These are phyloP conservation scores for Takashimella koratensis DNA, from an alignment of 1,284 basidiomycete species.

Conservation along the genomic window DNA sequence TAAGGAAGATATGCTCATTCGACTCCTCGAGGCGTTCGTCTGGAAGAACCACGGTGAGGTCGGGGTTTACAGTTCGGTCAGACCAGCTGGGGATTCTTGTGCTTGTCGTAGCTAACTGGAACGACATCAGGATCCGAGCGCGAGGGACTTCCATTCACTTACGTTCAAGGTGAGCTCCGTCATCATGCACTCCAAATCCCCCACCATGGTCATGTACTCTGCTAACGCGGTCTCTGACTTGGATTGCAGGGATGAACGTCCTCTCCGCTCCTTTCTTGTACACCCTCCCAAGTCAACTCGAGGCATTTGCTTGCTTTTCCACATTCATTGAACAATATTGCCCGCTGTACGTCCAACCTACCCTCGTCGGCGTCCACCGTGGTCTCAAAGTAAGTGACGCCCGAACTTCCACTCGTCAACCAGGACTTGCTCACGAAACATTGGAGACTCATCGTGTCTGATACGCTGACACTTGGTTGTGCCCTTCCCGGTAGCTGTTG, in stretches of 20 bases:
- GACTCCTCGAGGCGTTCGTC: slow-evolving; percentile 91
- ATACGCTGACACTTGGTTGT: not conserved
- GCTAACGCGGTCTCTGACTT: not conserved
- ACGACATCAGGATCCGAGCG: slow-evolving; percentile 16
- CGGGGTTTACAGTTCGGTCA: too few relatives aligned
- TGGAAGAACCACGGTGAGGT: slow-evolving; percentile 78
- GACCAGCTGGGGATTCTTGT: slow-evolving; percentile 4
- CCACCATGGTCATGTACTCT: not conserved
- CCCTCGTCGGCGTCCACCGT: slow-evolving; percentile 87
- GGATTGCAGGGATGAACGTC: slow-evolving; percentile 76
- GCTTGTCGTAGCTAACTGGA: too few relatives aligned
- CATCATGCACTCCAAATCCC: not conserved
- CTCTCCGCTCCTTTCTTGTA: slow-evolving; percentile 95
- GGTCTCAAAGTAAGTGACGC: slow-evolving; percentile 70
- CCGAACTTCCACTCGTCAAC: not conserved
- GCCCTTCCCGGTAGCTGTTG: slow-evolving; percentile 60
- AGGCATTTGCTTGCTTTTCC: slow-evolving; percentile 93
- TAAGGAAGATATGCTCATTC: slow-evolving; percentile 91
- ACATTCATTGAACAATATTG: slow-evolving; percentile 91
- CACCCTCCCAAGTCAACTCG: slow-evolving; percentile 89
- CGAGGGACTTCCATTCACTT: slow-evolving; percentile 71
- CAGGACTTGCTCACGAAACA: not conserved
- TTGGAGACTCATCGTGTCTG: not conserved
- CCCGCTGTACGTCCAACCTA: slow-evolving; percentile 92
- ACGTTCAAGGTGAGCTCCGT: slow-evolving; percentile 66